Conservation (phyloP, 306 rosid genomes). For the Glycine soja region DNA sequence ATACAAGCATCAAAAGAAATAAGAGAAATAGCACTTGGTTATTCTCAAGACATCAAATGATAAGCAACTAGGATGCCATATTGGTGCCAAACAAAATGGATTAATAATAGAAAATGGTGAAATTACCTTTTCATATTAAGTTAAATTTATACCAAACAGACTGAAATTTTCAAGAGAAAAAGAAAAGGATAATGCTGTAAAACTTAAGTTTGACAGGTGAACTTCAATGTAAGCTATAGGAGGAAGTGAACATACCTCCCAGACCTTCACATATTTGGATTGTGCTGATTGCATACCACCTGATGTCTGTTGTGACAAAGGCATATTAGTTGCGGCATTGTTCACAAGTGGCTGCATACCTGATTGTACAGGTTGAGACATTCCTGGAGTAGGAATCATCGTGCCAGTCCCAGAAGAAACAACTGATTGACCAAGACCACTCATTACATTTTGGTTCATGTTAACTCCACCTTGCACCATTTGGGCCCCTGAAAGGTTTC, state of each 20-base stretch:
- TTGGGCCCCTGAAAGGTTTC: slow-evolving; percentile 79
- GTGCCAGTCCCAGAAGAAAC: slow-evolving; percentile 87
- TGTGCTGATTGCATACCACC: slow-evolving; percentile 71
- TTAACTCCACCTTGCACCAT: slow-evolving; percentile 83
- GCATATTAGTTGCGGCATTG: slow-evolving; percentile 69
- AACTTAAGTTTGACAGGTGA: slow-evolving; percentile 18
- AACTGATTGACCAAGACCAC: slow-evolving; percentile 76
- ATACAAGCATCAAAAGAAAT: too few relatives aligned
- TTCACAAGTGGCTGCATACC: slow-evolving; percentile 74
- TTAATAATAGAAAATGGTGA: too few relatives aligned
- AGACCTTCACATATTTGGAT: slow-evolving; percentile 93
- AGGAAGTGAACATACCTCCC: slow-evolving; percentile 78
- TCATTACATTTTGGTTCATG: slow-evolving; percentile 84
- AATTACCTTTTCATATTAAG: not conserved
- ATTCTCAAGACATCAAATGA: too few relatives aligned
- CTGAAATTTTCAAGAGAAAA: slow-evolving; percentile 20
- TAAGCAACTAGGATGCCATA: too few relatives aligned
- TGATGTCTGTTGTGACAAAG: slow-evolving; percentile 77
- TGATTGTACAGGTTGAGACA: slow-evolving; percentile 83
- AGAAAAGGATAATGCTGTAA: slow-evolving; percentile 19
- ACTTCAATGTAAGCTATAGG: slow-evolving; percentile 15
- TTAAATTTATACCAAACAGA: slow-evolving; percentile 16
- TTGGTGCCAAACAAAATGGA: too few relatives aligned
- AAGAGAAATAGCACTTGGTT: too few relatives aligned
- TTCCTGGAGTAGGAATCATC: slow-evolving; percentile 98